A percentile compares a stretch with the other conserved stretches of the same genome.
phyloP scores from a whole-genome alignment of 2,329 filamentous ascomycete species.

The Fusarium miscanthi region DNA sequence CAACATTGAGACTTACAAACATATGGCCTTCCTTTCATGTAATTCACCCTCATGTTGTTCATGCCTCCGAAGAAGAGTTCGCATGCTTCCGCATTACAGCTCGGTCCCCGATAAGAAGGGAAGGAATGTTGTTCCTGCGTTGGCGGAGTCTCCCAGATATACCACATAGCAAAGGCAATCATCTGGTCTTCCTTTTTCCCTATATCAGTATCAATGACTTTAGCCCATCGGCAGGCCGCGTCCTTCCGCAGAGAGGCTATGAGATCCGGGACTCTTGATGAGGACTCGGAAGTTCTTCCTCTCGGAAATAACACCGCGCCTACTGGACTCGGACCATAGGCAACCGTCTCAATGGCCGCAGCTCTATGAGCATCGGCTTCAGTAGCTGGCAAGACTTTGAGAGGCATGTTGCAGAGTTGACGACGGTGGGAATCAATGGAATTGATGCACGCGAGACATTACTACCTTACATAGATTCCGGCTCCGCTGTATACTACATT shows the following conservation, averaged over 20 bases:
- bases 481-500: neutral
- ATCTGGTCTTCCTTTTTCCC: conserved; percentile 44
- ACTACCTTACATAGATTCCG: neutral
- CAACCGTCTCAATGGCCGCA: conserved; percentile 52
- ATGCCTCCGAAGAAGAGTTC: conserved; percentile 49
- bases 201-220: conserved; percentile 51
- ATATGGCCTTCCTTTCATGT: conserved; percentile 48
- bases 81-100: conserved; percentile 50
- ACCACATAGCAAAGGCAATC: conserved; percentile 53
- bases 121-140: conserved; percentile 40
- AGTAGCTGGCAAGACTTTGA: conserved; percentile 50
- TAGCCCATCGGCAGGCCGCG: conserved; percentile 49
- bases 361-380: conserved; percentile 51
- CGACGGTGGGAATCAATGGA: neutral
- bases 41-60: conserved; percentile 45
- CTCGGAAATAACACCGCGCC: conserved; percentile 49
- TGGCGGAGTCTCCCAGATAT: conserved; percentile 44
- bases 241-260: conserved; percentile 37
- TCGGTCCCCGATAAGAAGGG: conserved; percentile 43
- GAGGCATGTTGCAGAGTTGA: conserved; percentile 49
- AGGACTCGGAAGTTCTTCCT: conserved; percentile 33
- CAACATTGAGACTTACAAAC: conserved; percentile 47
- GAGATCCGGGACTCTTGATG: conserved; percentile 40
- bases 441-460: neutral
- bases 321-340: conserved; percentile 50